Conservation (phyloP, 169 alveolate genomes). For the Babesia ovata region DNA sequence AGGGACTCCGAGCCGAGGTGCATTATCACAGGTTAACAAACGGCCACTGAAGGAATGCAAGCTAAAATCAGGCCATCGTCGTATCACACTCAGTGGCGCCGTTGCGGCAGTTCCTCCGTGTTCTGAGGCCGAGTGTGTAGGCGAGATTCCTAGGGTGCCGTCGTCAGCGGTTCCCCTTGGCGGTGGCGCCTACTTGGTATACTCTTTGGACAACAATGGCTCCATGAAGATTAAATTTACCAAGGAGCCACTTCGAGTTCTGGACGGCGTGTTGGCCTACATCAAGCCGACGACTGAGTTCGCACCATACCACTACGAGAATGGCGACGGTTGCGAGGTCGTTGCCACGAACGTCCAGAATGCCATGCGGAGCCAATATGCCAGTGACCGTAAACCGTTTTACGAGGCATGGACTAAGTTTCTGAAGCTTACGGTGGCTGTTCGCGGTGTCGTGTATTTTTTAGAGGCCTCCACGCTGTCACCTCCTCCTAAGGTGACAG, state of each 20-base stretch:
- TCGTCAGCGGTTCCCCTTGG: conserved; percentile 39
- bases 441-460: conserved; percentile 70
- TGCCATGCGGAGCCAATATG: conserved; percentile 69
- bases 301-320: conserved; percentile 68
- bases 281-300: conserved; percentile 60
- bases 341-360: conserved; percentile 59
- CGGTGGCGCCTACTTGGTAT: conserved; percentile 55
- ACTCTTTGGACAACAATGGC: conserved; percentile 54
- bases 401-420: conserved; percentile 71
- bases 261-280: conserved; percentile 61
- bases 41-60: conserved; percentile 39
- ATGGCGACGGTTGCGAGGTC: conserved; percentile 55
- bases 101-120: conserved; percentile 71
- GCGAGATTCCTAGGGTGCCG: conserved; percentile 34
- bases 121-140: conserved; percentile 46
- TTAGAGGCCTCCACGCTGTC: conserved; percentile 69
- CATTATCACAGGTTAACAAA: conserved; percentile 3
- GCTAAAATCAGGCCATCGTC: conserved; percentile 23
- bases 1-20: conserved; percentile 18
- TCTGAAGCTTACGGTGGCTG: conserved; percentile 55
- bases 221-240: conserved; percentile 37
- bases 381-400: conserved; percentile 72
- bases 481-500: conserved; percentile 74
- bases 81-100: conserved; percentile 56
- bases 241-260: not conserved